A percentile compares a stretch with the other conserved stretches of the same genome.
Evolutionary conservation across 208 protist genomes (phyloP).

Genomic region (Vickermania ingenoplastis): DNA sequence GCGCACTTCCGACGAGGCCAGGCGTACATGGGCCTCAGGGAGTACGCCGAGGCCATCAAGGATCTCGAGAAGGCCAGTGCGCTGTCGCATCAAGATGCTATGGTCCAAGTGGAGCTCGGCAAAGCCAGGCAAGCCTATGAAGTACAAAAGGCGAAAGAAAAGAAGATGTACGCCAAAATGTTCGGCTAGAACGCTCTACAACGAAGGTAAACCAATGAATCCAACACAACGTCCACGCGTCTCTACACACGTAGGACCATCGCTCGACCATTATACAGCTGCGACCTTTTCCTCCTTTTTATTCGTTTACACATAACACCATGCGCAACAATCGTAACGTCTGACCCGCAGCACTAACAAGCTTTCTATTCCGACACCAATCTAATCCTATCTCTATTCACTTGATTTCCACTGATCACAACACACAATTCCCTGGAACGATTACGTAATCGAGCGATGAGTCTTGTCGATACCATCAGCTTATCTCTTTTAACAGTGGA

Average conservation of each 20-base stretch:
- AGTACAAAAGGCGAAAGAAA: slow-evolving; percentile 34
- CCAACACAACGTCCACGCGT: neutral
- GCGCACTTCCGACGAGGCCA: slow-evolving; percentile 63
- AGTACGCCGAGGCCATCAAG: slow-evolving; percentile 33
- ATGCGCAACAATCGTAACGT: too few species aligned
- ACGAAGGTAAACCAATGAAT: neutral
- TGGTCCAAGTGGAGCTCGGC: slow-evolving; percentile 33
- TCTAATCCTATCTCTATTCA: too few species aligned
- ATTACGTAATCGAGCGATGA: too few species aligned
- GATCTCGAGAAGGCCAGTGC: slow-evolving; percentile 35
- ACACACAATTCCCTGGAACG: too few species aligned
- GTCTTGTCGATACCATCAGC: too few species aligned
- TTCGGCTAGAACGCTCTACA: slow-evolving; percentile 17
- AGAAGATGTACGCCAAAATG: slow-evolving; percentile 69
- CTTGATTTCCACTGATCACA: too few species aligned
- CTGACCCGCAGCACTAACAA: too few species aligned
- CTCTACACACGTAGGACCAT: neutral
- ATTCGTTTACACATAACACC: too few species aligned
- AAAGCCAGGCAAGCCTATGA: slow-evolving; percentile 19
- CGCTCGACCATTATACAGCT: neutral
- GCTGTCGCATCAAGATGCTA: slow-evolving; percentile 30
- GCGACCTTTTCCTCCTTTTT: neutral
- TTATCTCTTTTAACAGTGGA: too few species aligned
- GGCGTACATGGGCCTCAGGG: slow-evolving; percentile 34
- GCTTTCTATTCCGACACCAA: too few species aligned